A percentile compares a stretch with the other conserved stretches of the same genome.
phyloP scores from a whole-genome alignment of 2,329 filamentous ascomycete genomes.

The Chrysoporthe cubensis region DNA sequence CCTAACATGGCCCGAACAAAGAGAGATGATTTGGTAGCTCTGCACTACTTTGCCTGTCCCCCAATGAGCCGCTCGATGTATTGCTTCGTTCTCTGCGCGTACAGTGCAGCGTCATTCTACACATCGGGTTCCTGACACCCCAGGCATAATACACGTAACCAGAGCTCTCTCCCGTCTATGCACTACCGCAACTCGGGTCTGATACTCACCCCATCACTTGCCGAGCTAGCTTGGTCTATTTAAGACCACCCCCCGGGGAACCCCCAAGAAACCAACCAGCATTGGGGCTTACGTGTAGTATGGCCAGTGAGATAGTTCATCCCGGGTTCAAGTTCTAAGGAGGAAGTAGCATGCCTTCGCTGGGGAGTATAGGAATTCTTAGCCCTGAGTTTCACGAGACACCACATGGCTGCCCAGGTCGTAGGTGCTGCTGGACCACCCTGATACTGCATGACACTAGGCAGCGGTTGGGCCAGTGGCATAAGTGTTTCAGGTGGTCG shows the following conservation, averaged over 20 bases:
- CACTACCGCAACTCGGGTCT: neutral
- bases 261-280: no score
- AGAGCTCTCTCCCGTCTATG: neutral
- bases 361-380: neutral
- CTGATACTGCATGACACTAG: constrained; percentile 11
- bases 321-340: neutral
- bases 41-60: neutral
- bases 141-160: neutral
- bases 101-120: neutral
- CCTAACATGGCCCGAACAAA: neutral
- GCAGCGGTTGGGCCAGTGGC: constrained; percentile 3
- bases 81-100: neutral
- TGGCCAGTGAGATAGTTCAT: neutral
- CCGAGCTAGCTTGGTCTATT: no score
- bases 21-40: neutral
- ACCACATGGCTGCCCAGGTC: neutral
- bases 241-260: no score
- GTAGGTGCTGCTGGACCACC: neutral
- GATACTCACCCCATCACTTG: neutral
- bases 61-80: neutral
- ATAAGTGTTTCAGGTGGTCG: neutral
- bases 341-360: neutral
- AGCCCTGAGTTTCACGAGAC: neutral
- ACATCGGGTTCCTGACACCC: neutral
- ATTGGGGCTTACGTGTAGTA: neutral